phyloP scores from a whole-genome alignment of 441 rosid genomes.

The Melianthus villosus region DNA sequence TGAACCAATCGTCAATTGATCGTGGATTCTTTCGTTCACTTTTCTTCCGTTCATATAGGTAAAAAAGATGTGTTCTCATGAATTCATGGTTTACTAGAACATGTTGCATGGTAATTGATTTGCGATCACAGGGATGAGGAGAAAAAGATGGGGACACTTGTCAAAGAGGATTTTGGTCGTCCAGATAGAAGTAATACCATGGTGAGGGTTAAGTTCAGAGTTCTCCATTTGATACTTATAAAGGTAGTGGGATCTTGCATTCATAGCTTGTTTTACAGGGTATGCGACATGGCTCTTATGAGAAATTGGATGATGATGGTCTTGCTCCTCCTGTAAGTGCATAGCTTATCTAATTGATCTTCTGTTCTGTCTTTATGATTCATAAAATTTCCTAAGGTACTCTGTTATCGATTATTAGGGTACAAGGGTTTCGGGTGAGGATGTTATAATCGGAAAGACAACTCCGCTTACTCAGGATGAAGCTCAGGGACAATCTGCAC shows the following conservation, averaged over 20 bases:
- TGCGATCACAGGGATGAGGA: conserved; percentile 70
- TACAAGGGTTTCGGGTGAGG: conserved; percentile 92
- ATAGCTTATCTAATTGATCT: background rate
- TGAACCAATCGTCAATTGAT: conserved; percentile 94
- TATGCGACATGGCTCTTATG: conserved; percentile 97
- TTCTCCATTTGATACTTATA: conserved; percentile 1
- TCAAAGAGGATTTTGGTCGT: conserved; percentile 94
- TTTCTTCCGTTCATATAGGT: conserved; percentile 92
- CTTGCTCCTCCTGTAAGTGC: conserved; percentile 87
- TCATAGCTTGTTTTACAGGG: conserved; percentile 37
- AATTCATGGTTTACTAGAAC: conserved; percentile 1
- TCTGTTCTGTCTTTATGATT: no score
- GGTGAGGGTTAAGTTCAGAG: conserved; percentile 25
- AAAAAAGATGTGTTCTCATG: conserved; percentile 6
- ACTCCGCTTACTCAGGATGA: conserved; percentile 91
- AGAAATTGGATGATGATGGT: conserved; percentile 95
- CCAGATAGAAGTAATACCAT: conserved; percentile 82
- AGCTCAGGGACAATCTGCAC: conserved; percentile 71
- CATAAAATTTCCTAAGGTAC: conserved; percentile 5
- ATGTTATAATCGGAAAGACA: conserved; percentile 91
- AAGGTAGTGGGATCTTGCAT: conserved; percentile 10
- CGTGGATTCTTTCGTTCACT: conserved; percentile 95
- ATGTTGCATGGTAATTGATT: conserved; percentile 7
- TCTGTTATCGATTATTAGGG: conserved; percentile 33
- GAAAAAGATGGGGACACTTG: conserved; percentile 98